Conservation (phyloP, 2,329 filamentous ascomycete species). For the Penicillium brevicompactum region DNA sequence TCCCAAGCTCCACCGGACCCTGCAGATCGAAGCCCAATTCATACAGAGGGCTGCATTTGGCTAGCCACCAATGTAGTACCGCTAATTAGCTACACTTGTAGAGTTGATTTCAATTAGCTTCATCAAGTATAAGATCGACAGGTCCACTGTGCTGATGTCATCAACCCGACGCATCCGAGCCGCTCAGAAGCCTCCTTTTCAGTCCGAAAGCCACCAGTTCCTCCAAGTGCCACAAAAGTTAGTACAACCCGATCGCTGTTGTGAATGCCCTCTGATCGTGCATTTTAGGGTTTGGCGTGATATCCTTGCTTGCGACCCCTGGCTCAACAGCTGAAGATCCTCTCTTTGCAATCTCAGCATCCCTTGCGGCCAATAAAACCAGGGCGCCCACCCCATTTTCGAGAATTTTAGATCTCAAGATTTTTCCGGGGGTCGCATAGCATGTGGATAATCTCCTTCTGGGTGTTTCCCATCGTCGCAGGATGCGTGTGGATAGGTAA, state of each 20-base stretch:
- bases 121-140: background rate
- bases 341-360: background rate
- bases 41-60: too few relatives aligned
- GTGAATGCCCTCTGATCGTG: background rate
- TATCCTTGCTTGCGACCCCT: constrained; percentile 1
- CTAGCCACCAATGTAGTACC: background rate
- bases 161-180: background rate
- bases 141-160: background rate
- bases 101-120: background rate
- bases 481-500: constrained; percentile 15
- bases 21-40: background rate
- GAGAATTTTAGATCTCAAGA: background rate
- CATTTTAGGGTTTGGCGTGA: background rate
- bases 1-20: background rate
- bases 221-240: background rate
- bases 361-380: constrained; percentile 7
- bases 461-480: constrained; percentile 9
- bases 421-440: background rate
- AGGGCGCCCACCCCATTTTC: background rate
- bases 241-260: background rate
- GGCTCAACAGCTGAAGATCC: background rate
- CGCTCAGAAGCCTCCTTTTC: background rate
- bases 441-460: constrained; percentile 15
- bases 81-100: background rate
- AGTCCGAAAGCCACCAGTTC: background rate